These are phyloP conservation scores for Lactuca saligna DNA, from an alignment of 129 eudicot genomes.

Conservation along the genomic window DNA sequence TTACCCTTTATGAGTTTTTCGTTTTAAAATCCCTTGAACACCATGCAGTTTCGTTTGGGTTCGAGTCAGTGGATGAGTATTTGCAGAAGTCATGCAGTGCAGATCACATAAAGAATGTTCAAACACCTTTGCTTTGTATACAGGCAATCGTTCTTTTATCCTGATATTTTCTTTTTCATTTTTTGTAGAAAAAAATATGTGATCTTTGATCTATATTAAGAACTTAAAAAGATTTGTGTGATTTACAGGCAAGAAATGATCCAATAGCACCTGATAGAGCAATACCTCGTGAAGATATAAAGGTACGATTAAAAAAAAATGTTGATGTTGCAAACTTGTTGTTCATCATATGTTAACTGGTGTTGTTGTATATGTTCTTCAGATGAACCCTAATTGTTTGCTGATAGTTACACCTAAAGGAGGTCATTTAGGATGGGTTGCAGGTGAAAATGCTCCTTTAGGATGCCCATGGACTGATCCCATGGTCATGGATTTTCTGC, in stretches of 20 bases:
- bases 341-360: background rate
- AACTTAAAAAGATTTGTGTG: conserved; percentile 8
- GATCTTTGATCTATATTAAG: background rate
- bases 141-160: conserved; percentile 45
- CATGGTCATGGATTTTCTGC: conserved; percentile 84
- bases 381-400: conserved; percentile 79
- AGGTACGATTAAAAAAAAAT: conserved; percentile 40
- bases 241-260: conserved; percentile 86
- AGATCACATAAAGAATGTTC: conserved; percentile 52
- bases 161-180: background rate
- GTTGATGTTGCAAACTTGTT: background rate
- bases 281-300: conserved; percentile 82
- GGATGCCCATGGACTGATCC: conserved; percentile 99
- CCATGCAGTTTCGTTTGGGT: conserved; percentile 71
- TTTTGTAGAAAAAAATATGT: background rate
- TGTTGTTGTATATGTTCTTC: conserved; percentile 8
- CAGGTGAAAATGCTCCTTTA: conserved; percentile 68
- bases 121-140: conserved; percentile 68
- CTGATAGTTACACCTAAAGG: conserved; percentile 91
- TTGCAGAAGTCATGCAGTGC: conserved; percentile 74
- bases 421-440: conserved; percentile 99
- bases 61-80: conserved; percentile 79
- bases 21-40: background rate
- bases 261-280: conserved; percentile 96
- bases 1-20: background rate